Evolutionary conservation across 2,329 filamentous ascomycete genomes (phyloP).

Genomic region (Fusarium sp.): DNA sequence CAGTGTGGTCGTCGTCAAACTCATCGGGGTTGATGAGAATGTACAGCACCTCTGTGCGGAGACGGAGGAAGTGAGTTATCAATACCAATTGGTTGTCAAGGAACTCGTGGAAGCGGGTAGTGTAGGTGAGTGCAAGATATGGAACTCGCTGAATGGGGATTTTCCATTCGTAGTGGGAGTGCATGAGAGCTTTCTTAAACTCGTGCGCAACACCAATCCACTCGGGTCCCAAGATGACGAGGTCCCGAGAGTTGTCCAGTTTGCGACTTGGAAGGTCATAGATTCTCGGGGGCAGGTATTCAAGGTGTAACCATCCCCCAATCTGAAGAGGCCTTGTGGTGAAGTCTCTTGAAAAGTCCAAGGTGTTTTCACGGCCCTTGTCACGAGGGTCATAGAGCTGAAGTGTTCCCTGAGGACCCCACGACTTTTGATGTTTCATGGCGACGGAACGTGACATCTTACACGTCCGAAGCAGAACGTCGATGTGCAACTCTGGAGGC

Average conservation of each 20-base stretch:
- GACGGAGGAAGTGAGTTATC: neutral
- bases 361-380: neutral
- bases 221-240: neutral
- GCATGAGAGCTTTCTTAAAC: neutral
- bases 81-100: neutral
- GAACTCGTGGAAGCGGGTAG: neutral
- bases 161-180: neutral
- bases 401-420: neutral
- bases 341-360: neutral
- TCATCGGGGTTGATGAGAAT: neutral
- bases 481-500: neutral
- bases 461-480: neutral
- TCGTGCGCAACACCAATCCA: neutral
- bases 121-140: neutral
- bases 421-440: neutral
- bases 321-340: too few relatives aligned
- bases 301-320: too few relatives aligned
- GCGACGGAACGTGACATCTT: neutral
- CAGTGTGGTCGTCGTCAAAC: neutral
- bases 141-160: neutral
- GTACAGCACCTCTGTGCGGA: neutral
- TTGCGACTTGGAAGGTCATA: neutral
- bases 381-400: neutral
- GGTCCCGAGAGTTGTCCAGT: neutral
- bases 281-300: neutral